Conservation (phyloP, 2,329 filamentous ascomycete genomes). For the Calonectria naviculata region DNA sequence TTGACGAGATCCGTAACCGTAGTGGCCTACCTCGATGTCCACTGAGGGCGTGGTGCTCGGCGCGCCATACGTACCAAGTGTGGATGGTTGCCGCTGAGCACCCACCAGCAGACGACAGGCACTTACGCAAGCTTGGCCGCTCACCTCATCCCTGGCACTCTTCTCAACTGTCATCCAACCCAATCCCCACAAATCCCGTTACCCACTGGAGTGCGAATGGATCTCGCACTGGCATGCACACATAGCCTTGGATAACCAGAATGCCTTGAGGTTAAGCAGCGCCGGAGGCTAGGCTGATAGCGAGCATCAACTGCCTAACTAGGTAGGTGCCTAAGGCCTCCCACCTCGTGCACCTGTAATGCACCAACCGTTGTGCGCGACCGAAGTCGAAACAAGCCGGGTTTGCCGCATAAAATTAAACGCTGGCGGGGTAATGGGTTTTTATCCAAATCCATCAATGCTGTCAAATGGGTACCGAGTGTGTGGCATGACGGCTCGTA, state of each 20-base stretch:
- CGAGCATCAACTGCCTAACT: slow-evolving; percentile 21
- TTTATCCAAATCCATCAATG: slow-evolving; percentile 21
- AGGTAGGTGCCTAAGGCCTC: slow-evolving; percentile 39
- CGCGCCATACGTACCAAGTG: neutral
- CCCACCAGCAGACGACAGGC: neutral
- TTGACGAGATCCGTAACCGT: neutral
- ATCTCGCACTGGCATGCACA: neutral
- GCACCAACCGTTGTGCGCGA: slow-evolving; percentile 26
- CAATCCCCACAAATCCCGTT: slow-evolving; percentile 31
- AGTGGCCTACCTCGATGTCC: neutral
- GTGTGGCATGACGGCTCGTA: slow-evolving; percentile 27
- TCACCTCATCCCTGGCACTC: slow-evolving; percentile 17
- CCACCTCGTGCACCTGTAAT: slow-evolving; percentile 20
- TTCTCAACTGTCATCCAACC: slow-evolving; percentile 27
- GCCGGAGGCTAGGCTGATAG: neutral
- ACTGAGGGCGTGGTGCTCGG: neutral
- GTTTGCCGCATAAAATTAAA: slow-evolving; percentile 44
- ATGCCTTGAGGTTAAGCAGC: slow-evolving; percentile 12
- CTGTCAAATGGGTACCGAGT: slow-evolving; percentile 7
- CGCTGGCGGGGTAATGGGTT: slow-evolving; percentile 23
- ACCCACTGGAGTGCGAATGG: neutral
- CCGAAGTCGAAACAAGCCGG: slow-evolving; percentile 31
- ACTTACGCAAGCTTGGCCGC: slow-evolving; percentile 36
- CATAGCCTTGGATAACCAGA: slow-evolving; percentile 22
- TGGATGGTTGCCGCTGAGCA: neutral